These are phyloP conservation scores for Phytophthora sp. DNA, from an alignment of 352 stramenopile genomes.

Conservation along the genomic window DNA sequence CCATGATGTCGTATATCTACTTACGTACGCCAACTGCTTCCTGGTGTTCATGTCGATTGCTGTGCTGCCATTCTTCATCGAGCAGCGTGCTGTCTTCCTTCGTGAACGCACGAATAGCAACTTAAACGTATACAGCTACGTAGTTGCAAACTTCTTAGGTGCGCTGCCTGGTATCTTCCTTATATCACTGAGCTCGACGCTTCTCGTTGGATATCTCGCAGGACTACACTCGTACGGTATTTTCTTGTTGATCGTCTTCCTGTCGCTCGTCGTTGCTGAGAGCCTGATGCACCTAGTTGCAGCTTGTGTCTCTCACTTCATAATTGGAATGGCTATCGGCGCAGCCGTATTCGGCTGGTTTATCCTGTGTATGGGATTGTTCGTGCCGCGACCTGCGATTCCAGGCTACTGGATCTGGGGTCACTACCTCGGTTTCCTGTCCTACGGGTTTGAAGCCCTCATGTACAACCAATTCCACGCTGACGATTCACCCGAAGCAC, in stretches of 20 bases:
- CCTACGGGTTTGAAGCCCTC: slow-evolving; percentile 79
- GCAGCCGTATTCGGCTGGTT: slow-evolving; percentile 84
- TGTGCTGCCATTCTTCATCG: slow-evolving; percentile 84
- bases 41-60: slow-evolving; percentile 92
- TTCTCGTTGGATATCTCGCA: slow-evolving; percentile 52
- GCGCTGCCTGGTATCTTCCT: slow-evolving; percentile 68
- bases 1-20: slow-evolving; percentile 53
- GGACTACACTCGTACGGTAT: slow-evolving; percentile 59
- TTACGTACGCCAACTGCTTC: slow-evolving; percentile 91
- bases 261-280: slow-evolving; percentile 78
- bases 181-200: slow-evolving; percentile 58
- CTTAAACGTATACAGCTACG: slow-evolving; percentile 81
- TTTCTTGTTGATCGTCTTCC: slow-evolving; percentile 70
- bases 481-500: slow-evolving; percentile 5
- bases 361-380: slow-evolving; percentile 82
- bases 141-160: slow-evolving; percentile 69
- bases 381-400: slow-evolving; percentile 63
- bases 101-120: slow-evolving; percentile 60
- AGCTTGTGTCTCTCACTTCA: slow-evolving; percentile 76
- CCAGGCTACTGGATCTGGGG: slow-evolving; percentile 76
- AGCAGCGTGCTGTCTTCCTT: slow-evolving; percentile 84
- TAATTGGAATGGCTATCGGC: slow-evolving; percentile 83
- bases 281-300: slow-evolving; percentile 79
- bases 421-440: slow-evolving; percentile 85
- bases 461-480: slow-evolving; percentile 77